Evolutionary conservation across 768 basidiomycete species (phyloP).

Genomic region (Boletus subcaerulescens): DNA sequence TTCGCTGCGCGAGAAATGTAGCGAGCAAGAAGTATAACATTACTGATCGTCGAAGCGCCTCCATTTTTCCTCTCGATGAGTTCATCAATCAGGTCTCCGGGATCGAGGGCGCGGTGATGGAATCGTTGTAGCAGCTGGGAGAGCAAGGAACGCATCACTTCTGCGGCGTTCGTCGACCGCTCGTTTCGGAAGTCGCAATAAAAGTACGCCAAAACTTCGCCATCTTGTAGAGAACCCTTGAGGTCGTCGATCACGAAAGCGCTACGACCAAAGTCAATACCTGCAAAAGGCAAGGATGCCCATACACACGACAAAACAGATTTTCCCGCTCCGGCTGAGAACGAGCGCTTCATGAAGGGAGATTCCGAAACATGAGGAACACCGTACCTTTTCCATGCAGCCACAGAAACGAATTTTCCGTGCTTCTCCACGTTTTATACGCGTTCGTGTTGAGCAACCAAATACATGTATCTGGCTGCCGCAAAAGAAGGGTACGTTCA

Average conservation of each 20-base stretch:
- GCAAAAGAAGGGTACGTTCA: background rate
- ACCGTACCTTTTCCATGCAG: slow-evolving; percentile 14
- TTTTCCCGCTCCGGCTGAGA: slow-evolving; percentile 15
- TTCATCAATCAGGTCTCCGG: background rate
- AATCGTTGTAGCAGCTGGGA: slow-evolving; percentile 11
- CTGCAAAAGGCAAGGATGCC: rapidly evolving
- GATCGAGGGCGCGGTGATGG: background rate
- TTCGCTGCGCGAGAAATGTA: background rate
- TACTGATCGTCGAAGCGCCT: background rate
- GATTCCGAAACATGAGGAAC: background rate
- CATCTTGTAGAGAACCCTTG: background rate
- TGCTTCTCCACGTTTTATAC: slow-evolving; percentile 4
- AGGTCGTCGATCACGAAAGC: slow-evolving; percentile 14
- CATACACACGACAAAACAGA: slow-evolving; percentile 12
- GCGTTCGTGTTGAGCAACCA: slow-evolving; percentile 6
- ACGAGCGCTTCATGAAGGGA: background rate
- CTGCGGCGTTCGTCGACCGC: background rate
- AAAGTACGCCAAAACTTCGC: slow-evolving; percentile 8
- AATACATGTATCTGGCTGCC: slow-evolving; percentile 7
- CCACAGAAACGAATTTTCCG: slow-evolving; percentile 6
- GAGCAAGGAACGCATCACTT: slow-evolving; percentile 17
- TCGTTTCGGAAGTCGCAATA: slow-evolving; percentile 19
- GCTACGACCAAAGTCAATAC: background rate
- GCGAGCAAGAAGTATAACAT: background rate
- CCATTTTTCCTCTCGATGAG: background rate